Evolutionary conservation across 345 rosid species (phyloP).

Genomic region (Erysimum cheiranthoides): DNA sequence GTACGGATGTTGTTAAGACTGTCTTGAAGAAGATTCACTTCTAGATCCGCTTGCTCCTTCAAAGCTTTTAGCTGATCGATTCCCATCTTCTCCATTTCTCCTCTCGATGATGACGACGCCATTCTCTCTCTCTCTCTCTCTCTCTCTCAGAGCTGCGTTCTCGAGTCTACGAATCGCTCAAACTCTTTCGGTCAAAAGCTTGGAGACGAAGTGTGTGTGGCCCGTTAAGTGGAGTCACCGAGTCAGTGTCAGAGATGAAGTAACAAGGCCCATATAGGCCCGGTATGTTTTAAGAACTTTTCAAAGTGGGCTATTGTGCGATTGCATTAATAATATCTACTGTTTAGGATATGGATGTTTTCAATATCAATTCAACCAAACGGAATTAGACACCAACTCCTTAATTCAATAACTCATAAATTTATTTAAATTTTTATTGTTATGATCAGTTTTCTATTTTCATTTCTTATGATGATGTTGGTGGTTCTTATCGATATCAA

Average conservation of each 20-base stretch:
- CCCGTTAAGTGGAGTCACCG: slow-evolving; percentile 17
- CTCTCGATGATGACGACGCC: slow-evolving; percentile 53
- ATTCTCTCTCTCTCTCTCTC: slow-evolving; percentile 37
- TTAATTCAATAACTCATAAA: too few relatives aligned
- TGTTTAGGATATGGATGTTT: too few relatives aligned
- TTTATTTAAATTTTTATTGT: too few relatives aligned
- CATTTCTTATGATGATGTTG: too few relatives aligned
- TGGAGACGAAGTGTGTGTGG: slow-evolving; percentile 4
- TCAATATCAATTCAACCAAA: too few relatives aligned
- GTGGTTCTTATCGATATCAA: too few relatives aligned
- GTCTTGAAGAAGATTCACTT: slow-evolving; percentile 91
- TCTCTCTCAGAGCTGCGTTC: slow-evolving; percentile 17
- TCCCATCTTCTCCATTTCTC: slow-evolving; percentile 82
- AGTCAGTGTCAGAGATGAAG: background rate
- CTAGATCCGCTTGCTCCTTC: slow-evolving; percentile 88
- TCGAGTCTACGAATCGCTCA: slow-evolving; percentile 9
- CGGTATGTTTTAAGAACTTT: background rate
- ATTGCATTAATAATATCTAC: background rate
- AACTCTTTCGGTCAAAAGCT: background rate
- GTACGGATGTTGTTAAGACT: slow-evolving; percentile 97
- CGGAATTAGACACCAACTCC: too few relatives aligned
- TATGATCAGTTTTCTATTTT: too few relatives aligned
- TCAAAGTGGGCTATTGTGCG: background rate
- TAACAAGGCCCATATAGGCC: background rate
- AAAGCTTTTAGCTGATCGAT: slow-evolving; percentile 83